Conservation (phyloP, 73 alveolate genomes). For the Blepharisma stoltei region DNA sequence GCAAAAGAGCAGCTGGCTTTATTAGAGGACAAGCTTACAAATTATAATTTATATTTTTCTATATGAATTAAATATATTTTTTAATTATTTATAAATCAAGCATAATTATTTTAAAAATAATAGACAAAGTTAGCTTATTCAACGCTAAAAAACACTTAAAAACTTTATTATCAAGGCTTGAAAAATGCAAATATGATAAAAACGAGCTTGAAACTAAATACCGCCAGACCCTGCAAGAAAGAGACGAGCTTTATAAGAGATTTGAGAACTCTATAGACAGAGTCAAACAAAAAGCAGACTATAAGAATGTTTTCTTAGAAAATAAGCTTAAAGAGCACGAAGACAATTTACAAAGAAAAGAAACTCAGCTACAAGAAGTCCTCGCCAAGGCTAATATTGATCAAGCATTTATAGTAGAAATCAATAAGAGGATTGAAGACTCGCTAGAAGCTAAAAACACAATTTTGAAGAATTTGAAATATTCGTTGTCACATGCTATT, state of each 20-base stretch:
- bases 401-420: conserved; percentile 54
- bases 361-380: conserved; percentile 55
- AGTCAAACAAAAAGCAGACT: conserved; percentile 48
- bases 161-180: conserved; percentile 56
- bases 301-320: conserved; percentile 50
- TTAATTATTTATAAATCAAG: no score
- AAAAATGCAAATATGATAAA: conserved; percentile 53
- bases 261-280: conserved; percentile 49
- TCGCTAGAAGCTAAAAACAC: conserved; percentile 79
- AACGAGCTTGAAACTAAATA: conserved; percentile 67
- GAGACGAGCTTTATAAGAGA: conserved; percentile 47
- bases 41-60: conserved; percentile 46
- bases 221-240: conserved; percentile 54
- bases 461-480: conserved; percentile 74
- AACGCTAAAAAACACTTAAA: conserved; percentile 59
- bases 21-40: conserved; percentile 33
- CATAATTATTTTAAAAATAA: no score
- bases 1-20: background rate
- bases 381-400: conserved; percentile 58
- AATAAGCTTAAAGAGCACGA: conserved; percentile 59
- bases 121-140: conserved; percentile 65
- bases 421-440: conserved; percentile 71
- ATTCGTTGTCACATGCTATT: conserved; percentile 91
- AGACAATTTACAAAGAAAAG: conserved; percentile 58
- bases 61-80: no score